A percentile compares a stretch with the other conserved stretches of the same genome.
Evolutionary conservation across 768 basidiomycete species (phyloP).

Genomic region (Kwoniella dendrophila): DNA sequence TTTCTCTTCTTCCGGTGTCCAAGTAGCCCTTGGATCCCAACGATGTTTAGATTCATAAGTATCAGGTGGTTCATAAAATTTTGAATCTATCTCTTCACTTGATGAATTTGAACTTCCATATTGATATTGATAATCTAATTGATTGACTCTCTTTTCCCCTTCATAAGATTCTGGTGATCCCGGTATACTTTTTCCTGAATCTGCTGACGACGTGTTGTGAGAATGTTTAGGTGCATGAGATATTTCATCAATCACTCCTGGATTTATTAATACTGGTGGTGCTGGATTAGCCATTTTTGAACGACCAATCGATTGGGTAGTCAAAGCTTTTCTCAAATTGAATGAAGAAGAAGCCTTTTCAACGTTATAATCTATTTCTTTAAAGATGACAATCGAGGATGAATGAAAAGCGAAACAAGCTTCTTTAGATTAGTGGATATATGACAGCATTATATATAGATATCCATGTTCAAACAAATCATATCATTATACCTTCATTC

Average conservation of each 20-base stretch:
- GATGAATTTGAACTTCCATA: neutral
- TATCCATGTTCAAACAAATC: too few species aligned
- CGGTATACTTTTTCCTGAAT: neutral
- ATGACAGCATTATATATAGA: too few species aligned
- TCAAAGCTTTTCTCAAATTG: too few species aligned
- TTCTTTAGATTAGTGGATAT: too few species aligned
- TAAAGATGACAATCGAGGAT: too few species aligned
- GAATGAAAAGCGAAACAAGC: too few species aligned
- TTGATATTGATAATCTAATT: neutral
- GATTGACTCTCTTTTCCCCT: neutral
- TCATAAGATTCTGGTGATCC: slow-evolving; percentile 5
- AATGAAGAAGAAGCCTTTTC: too few species aligned
- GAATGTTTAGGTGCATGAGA: neutral
- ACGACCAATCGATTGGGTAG: neutral
- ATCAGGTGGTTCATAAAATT: slow-evolving; percentile 36
- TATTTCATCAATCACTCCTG: neutral
- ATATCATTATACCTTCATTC: too few species aligned
- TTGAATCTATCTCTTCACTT: slow-evolving; percentile 6
- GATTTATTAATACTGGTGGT: neutral
- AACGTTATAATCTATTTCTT: too few species aligned
- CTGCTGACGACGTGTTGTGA: neutral
- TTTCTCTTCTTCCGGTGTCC: slow-evolving; percentile 37
- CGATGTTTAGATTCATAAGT: slow-evolving; percentile 39
- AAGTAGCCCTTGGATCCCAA: slow-evolving; percentile 38
- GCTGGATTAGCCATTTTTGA: slow-evolving; percentile 10